Conservation (phyloP, 768 basidiomycete genomes). For the Tricholoma bakamatsutake region DNA sequence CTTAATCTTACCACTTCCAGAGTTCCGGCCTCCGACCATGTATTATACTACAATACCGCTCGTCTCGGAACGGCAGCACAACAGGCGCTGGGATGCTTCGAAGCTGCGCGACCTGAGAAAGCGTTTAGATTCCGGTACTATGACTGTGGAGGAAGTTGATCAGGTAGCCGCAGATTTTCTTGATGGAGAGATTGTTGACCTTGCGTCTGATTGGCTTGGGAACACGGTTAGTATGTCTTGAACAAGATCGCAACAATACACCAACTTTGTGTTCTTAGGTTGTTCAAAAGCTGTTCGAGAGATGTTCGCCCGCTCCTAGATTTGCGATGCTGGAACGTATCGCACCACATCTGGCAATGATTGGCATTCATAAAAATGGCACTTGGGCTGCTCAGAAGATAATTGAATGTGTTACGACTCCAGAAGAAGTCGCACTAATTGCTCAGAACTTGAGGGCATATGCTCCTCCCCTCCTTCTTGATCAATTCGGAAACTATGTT, state of each 20-base stretch:
- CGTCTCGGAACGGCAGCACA: slow-evolving; percentile 78
- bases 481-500: slow-evolving; percentile 92
- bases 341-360: slow-evolving; percentile 90
- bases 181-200: slow-evolving; percentile 90
- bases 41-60: slow-evolving; percentile 96
- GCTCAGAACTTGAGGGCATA: slow-evolving; percentile 87
- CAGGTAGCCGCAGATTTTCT: slow-evolving; percentile 86
- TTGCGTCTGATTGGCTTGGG: slow-evolving; percentile 97
- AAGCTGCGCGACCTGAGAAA: slow-evolving; percentile 93
- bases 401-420: slow-evolving; percentile 87
- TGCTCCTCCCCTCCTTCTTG: slow-evolving; percentile 87
- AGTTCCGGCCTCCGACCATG: slow-evolving; percentile 88
- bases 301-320: slow-evolving; percentile 69
- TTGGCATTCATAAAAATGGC: slow-evolving; percentile 98
- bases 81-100: slow-evolving; percentile 89
- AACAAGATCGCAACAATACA: not conserved
- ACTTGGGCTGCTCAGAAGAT: slow-evolving; percentile 99
- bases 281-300: slow-evolving; percentile 96
- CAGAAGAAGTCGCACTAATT: slow-evolving; percentile 82
- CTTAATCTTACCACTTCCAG: slow-evolving; percentile 34
- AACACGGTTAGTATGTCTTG: slow-evolving; percentile 67
- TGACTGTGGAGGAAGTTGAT: slow-evolving; percentile 83
- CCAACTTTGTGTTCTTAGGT: slow-evolving; percentile 41
- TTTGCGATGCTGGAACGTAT: slow-evolving; percentile 93
- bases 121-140: slow-evolving; percentile 84